Evolutionary conservation across 352 stramenopile species (phyloP).

Genomic region (Stramenopiles sp.): DNA sequence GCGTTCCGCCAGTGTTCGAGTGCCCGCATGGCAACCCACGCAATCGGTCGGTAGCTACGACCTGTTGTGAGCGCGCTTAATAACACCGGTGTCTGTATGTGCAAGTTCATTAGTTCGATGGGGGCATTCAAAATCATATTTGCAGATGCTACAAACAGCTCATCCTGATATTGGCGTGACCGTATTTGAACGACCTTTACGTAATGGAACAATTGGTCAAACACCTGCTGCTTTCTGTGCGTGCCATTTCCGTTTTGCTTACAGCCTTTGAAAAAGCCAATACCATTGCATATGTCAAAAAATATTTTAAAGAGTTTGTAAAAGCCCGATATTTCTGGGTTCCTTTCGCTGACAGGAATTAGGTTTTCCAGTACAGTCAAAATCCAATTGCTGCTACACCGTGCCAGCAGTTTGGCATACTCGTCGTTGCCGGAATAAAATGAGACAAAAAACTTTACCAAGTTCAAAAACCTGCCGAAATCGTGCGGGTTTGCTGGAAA

Average conservation of each 20-base stretch:
- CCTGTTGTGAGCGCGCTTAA: background rate
- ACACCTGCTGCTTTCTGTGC: background rate
- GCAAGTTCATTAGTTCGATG: background rate
- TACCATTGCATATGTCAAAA: background rate
- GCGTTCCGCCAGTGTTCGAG: background rate
- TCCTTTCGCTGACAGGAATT: background rate
- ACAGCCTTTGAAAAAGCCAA: background rate
- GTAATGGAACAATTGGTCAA: background rate
- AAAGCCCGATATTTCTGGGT: background rate
- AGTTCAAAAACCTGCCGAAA: background rate
- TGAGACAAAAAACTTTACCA: background rate
- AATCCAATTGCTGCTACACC: background rate
- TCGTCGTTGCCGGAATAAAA: too few species aligned
- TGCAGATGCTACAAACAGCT: background rate
- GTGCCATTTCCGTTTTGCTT: background rate
- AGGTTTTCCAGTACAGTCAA: background rate
- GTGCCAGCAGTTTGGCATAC: background rate
- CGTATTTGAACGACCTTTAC: background rate
- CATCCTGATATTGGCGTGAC: background rate
- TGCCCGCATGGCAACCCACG: background rate
- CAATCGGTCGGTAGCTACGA: background rate
- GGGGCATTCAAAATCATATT: background rate
- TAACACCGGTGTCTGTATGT: background rate
- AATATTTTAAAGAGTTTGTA: constrained; percentile 1
- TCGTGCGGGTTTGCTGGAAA: background rate